A percentile compares a stretch with the other conserved stretches of the same genome.
Conservation (phyloP, 495 filamentous ascomycete species). For the Cladorrhinum samala region DNA sequence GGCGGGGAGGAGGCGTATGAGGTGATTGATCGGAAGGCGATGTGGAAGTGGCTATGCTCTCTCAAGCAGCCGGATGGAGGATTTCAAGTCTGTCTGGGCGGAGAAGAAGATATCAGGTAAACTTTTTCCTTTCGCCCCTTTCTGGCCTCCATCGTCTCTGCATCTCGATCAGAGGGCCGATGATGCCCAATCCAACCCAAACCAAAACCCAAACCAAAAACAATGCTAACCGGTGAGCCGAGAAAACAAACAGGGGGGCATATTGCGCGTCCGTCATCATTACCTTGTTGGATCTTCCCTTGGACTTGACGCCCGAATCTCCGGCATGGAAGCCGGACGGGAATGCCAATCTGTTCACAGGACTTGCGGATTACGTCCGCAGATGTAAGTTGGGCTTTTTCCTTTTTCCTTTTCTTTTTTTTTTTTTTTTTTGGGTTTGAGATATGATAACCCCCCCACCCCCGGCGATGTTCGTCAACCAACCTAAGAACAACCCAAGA, state of each 20-base stretch:
- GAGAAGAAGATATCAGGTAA: conserved; percentile 87
- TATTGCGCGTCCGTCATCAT: conserved; percentile 84
- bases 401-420: too few relatives aligned
- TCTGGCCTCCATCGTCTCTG: too few relatives aligned
- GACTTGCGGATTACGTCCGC: conserved; percentile 71
- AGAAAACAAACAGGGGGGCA: conserved; percentile 55
- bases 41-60: conserved; percentile 83
- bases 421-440: too few relatives aligned
- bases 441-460: too few relatives aligned
- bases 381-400: conserved; percentile 54
- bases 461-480: background rate
- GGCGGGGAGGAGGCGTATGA: conserved; percentile 65
- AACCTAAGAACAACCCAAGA: background rate
- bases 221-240: too few relatives aligned
- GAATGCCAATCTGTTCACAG: conserved; percentile 52
- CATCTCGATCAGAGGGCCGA: too few relatives aligned
- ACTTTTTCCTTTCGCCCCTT: conserved; percentile 14
- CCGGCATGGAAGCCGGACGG: conserved; percentile 41
- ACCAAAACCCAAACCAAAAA: too few relatives aligned
- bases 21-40: conserved; percentile 69
- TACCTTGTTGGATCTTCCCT: conserved; percentile 73
- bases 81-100: conserved; percentile 71
- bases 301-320: conserved; percentile 63
- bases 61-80: conserved; percentile 82
- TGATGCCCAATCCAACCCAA: background rate